Conservation (phyloP, 345 rosid genomes). For the Durio zibethinus region DNA sequence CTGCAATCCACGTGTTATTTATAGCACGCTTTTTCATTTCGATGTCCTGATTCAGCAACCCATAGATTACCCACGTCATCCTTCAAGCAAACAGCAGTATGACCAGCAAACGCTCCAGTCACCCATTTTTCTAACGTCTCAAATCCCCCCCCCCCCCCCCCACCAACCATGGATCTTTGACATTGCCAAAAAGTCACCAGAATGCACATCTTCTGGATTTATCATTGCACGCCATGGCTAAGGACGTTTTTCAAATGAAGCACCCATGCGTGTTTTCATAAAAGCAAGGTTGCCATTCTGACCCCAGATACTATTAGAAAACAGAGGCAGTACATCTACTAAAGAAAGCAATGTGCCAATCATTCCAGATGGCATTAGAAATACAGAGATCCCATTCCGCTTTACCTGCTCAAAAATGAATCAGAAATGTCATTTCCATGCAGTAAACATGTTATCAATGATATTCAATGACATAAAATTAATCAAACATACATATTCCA, state of each 20-base stretch:
- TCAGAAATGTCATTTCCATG: constrained; percentile 10
- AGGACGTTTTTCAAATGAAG: constrained; percentile 77
- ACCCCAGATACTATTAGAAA: constrained; percentile 89
- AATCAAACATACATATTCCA: constrained; percentile 66
- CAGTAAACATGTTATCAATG: not conserved
- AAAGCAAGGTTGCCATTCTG: constrained; percentile 86
- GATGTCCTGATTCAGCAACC: constrained; percentile 99
- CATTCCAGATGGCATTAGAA: constrained; percentile 99
- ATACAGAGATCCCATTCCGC: constrained; percentile 89
- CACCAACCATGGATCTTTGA: constrained; percentile 97
- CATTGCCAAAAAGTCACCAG: constrained; percentile 89
- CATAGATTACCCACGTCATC: constrained; percentile 88
- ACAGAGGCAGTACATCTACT: constrained; percentile 84
- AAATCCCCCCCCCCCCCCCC: constrained; percentile 99
- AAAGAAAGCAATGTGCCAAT: constrained; percentile 81
- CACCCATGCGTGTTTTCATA: constrained; percentile 86
- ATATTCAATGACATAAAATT: constrained; percentile 4
- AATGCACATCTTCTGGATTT: constrained; percentile 74
- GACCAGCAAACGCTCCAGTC: constrained; percentile 99
- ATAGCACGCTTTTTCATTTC: constrained; percentile 80
- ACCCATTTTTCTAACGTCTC: constrained; percentile 99
- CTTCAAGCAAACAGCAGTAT: constrained; percentile 95
- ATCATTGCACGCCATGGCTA: constrained; percentile 66
- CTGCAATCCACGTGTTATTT: not conserved
- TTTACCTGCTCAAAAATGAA: constrained; percentile 57